phyloP scores from a whole-genome alignment of 2,329 filamentous ascomycete species.

The Pseudocercospora ulei region DNA sequence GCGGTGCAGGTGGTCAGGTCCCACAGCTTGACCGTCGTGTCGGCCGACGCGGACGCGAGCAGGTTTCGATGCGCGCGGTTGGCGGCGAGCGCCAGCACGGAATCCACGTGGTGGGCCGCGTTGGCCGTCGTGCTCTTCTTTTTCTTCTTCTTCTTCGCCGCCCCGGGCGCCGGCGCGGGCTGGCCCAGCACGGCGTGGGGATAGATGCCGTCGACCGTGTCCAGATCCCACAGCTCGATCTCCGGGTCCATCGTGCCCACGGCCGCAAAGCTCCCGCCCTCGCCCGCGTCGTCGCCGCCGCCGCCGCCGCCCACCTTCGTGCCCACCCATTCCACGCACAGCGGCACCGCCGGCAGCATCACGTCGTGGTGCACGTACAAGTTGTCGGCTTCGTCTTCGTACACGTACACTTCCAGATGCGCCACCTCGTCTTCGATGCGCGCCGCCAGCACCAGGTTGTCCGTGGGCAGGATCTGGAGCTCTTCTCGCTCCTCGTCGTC shows the following conservation, averaged over 20 bases:
- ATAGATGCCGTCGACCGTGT: constrained; percentile 95
- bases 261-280: constrained; percentile 80
- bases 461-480: constrained; percentile 80
- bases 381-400: constrained; percentile 90
- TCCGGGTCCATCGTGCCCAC: constrained; percentile 96
- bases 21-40: constrained; percentile 97
- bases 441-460: constrained; percentile 84
- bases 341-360: constrained; percentile 92
- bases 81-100: constrained; percentile 78
- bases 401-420: constrained; percentile 93
- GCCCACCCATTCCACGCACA: constrained; percentile 93
- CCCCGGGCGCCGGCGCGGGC: constrained; percentile 23
- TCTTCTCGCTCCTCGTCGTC: constrained; percentile 88
- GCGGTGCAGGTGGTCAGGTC: constrained; percentile 85
- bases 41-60: constrained; percentile 85
- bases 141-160: constrained; percentile 68
- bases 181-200: constrained; percentile 91
- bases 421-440: constrained; percentile 96
- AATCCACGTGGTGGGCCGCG: constrained; percentile 86
- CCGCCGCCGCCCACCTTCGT: constrained; percentile 70
- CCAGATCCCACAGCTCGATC: constrained; percentile 96
- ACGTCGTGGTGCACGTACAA: constrained; percentile 99
- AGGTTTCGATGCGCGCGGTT: constrained; percentile 92
- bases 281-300: constrained; percentile 50
- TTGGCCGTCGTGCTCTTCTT: constrained; percentile 85